A percentile compares a stretch with the other conserved stretches of the same genome.
These are phyloP conservation scores for Monilinia vaccinii-corymbosi DNA, from an alignment of 2,329 filamentous ascomycete species.

Conservation along the genomic window DNA sequence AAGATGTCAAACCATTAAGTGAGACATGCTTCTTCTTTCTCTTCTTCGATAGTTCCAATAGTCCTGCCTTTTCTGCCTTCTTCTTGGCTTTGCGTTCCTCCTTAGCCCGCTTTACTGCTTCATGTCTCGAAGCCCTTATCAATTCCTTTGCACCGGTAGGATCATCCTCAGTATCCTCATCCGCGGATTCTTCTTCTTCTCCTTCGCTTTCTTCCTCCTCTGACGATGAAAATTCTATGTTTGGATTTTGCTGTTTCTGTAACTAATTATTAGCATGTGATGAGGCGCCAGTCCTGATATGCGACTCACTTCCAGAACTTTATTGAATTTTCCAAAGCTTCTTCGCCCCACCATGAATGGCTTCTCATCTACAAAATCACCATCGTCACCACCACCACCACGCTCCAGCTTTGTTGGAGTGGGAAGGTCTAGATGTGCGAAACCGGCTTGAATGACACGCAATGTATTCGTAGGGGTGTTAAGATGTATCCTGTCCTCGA, in stretches of 20 bases:
- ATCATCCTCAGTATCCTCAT: conserved; percentile 24
- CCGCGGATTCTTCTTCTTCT: conserved; percentile 13
- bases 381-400: conserved; percentile 20
- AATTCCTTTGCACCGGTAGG: conserved; percentile 37
- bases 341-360: conserved; percentile 33
- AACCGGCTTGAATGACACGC: conserved; percentile 54
- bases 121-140: conserved; percentile 37
- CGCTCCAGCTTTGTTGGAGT: conserved; percentile 12
- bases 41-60: conserved; percentile 45
- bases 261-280: conserved; percentile 9
- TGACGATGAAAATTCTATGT: conserved; percentile 30
- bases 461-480: conserved; percentile 31
- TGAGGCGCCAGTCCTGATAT: neutral
- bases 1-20: conserved; percentile 50
- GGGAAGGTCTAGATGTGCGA: conserved; percentile 39
- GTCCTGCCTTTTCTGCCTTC: conserved; percentile 39
- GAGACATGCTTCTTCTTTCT: conserved; percentile 58
- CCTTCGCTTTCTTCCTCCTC: conserved; percentile 27
- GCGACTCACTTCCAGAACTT: conserved; percentile 28
- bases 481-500: conserved; percentile 33
- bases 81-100: conserved; percentile 38
- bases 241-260: conserved; percentile 33
- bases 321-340: conserved; percentile 42
- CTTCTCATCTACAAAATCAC: conserved; percentile 24
- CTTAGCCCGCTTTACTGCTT: conserved; percentile 34